Percentiles rank a stretch among this genome's conserved stretches.
These are phyloP conservation scores for Podospora pseudocomata DNA, from an alignment of 495 filamentous ascomycete species.

Conservation along the genomic window DNA sequence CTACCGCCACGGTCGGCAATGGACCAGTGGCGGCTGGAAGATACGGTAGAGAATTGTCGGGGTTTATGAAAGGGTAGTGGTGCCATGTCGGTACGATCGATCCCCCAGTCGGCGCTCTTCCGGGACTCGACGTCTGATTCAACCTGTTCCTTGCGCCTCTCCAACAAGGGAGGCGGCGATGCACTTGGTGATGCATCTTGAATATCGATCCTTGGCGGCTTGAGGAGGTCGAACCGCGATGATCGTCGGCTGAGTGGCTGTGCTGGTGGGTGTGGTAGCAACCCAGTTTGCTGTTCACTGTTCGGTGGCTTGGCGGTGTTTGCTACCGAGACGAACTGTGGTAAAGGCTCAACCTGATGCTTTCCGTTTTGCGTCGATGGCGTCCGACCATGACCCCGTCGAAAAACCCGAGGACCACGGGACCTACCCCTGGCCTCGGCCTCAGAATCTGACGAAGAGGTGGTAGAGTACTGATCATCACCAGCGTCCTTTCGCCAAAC, in stretches of 20 bases:
- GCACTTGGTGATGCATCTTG: slow-evolving; percentile 46
- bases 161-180: slow-evolving; percentile 31
- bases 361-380: slow-evolving; percentile 27
- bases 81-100: slow-evolving; percentile 29
- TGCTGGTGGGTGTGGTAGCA: slow-evolving; percentile 25
- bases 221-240: slow-evolving; percentile 52
- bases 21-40: slow-evolving; percentile 59
- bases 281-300: slow-evolving; percentile 7
- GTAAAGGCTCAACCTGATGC: slow-evolving; percentile 40
- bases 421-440: slow-evolving; percentile 35
- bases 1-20: slow-evolving; percentile 57
- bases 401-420: slow-evolving; percentile 21
- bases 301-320: slow-evolving; percentile 19
- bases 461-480: slow-evolving; percentile 29
- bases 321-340: slow-evolving; percentile 33
- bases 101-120: slow-evolving; percentile 24
- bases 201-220: slow-evolving; percentile 61
- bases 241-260: slow-evolving; percentile 38
- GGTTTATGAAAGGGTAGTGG: slow-evolving; percentile 18
- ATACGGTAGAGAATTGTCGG: slow-evolving; percentile 25
- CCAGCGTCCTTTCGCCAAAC: slow-evolving; percentile 43
- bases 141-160: slow-evolving; percentile 28
- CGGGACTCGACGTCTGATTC: slow-evolving; percentile 38
- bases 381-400: slow-evolving; percentile 18
- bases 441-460: slow-evolving; percentile 43